Conservation (phyloP, 495 filamentous ascomycete genomes). For the Pseudoneurospora amorphoporcata region DNA sequence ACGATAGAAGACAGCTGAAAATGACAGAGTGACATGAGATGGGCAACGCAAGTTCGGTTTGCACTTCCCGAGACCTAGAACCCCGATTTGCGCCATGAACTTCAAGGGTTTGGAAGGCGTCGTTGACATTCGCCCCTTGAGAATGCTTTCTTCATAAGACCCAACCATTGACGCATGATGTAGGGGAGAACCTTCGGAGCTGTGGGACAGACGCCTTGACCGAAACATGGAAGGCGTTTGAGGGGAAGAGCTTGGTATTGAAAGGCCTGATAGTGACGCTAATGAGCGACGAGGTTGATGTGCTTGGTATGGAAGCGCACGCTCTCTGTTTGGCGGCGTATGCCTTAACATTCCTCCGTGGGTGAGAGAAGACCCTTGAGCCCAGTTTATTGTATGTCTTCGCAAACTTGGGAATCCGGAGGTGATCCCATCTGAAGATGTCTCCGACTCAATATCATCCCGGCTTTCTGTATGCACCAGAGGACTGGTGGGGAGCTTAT, state of each 20-base stretch:
- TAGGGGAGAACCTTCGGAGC: slow-evolving; percentile 63
- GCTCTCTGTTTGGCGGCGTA: slow-evolving; percentile 37
- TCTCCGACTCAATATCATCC: slow-evolving; percentile 61
- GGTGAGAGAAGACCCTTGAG: slow-evolving; percentile 18
- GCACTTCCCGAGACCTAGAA: slow-evolving; percentile 82
- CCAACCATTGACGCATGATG: slow-evolving; percentile 93
- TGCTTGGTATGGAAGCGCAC: slow-evolving; percentile 51
- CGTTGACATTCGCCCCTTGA: slow-evolving; percentile 93
- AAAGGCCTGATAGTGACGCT: slow-evolving; percentile 48
- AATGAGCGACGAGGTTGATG: slow-evolving; percentile 67
- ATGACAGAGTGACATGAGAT: slow-evolving; percentile 82
- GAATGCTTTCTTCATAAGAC: slow-evolving; percentile 93
- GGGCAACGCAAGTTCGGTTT: slow-evolving; percentile 80
- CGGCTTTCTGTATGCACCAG: slow-evolving; percentile 84
- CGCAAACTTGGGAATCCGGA: slow-evolving; percentile 20
- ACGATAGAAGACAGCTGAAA: slow-evolving; percentile 95
- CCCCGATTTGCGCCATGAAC: slow-evolving; percentile 93
- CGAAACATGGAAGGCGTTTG: slow-evolving; percentile 50
- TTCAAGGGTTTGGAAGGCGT: slow-evolving; percentile 87
- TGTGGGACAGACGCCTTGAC: slow-evolving; percentile 58
- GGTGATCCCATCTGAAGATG: slow-evolving; percentile 36
- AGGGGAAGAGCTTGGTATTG: slow-evolving; percentile 41
- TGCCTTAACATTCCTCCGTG: slow-evolving; percentile 23
- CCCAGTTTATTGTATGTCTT: slow-evolving; percentile 30
- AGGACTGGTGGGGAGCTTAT: slow-evolving; percentile 85